These are phyloP conservation scores for Panaeolus cyanescens DNA, from an alignment of 768 basidiomycete genomes.

Conservation along the genomic window DNA sequence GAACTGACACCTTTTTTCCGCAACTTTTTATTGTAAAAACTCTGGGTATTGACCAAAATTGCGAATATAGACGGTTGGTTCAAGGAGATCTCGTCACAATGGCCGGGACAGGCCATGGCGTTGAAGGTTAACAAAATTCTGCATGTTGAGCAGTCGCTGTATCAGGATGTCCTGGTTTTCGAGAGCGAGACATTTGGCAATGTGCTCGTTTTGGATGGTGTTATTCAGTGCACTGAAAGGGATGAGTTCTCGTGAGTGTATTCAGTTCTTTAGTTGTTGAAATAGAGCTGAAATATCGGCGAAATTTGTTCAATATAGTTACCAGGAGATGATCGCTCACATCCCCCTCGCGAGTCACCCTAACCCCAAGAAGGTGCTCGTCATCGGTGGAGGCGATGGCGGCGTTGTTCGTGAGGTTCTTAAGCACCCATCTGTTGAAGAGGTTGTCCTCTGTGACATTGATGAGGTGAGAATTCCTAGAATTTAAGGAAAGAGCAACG, in stretches of 20 bases:
- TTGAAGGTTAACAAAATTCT: constrained; percentile 95
- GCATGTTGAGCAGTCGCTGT: constrained; percentile 90
- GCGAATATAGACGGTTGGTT: constrained; percentile 82
- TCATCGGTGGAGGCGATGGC: constrained; percentile 98
- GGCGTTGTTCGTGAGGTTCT: constrained; percentile 97
- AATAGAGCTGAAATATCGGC: not conserved
- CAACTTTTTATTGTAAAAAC: not conserved
- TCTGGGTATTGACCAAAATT: not conserved
- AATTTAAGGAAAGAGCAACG: not conserved
- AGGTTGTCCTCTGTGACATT: constrained; percentile 96
- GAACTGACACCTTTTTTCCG: not conserved
- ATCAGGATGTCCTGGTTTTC: constrained; percentile 97
- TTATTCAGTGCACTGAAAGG: constrained; percentile 95
- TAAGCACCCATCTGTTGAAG: constrained; percentile 88
- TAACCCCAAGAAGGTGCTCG: constrained; percentile 93
- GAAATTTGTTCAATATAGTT: constrained; percentile 46
- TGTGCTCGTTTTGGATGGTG: constrained; percentile 92
- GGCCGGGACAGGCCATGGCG: constrained; percentile 98
- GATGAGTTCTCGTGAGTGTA: constrained; percentile 93
- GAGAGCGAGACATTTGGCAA: constrained; percentile 97
- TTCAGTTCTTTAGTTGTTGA: not conserved
- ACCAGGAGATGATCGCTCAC: constrained; percentile 99
- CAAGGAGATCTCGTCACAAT: constrained; percentile 91
- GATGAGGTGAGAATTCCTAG: constrained; percentile 66
- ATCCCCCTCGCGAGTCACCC: constrained; percentile 96